phyloP scores from a whole-genome alignment of 768 basidiomycete species.

The Gloeophyllum trabeum region DNA sequence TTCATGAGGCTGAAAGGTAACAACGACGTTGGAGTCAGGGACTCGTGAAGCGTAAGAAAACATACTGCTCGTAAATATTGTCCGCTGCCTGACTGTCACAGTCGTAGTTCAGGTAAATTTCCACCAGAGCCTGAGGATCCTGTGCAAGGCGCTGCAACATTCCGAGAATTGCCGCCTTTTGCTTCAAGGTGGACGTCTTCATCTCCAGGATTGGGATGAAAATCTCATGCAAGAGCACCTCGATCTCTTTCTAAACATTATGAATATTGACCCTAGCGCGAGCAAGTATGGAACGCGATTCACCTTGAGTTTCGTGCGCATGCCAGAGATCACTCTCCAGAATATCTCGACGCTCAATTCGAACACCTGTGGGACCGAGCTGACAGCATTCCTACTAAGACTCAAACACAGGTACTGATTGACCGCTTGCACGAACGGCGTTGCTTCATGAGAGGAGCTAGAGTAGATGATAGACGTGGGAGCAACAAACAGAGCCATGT shows the following conservation, averaged over 20 bases:
- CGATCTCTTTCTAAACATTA: conserved; percentile 83
- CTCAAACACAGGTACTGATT: conserved; percentile 94
- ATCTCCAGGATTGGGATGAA: conserved; percentile 98
- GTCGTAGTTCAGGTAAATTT: conserved; percentile 98
- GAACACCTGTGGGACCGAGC: conserved; percentile 92
- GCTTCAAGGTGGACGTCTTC: conserved; percentile 90
- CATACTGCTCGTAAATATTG: conserved; percentile 94
- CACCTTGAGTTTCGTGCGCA: conserved; percentile 95
- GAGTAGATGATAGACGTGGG: conserved; percentile 87
- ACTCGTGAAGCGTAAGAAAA: conserved; percentile 4
- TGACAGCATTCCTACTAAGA: conserved; percentile 90
- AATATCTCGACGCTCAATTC: conserved; percentile 98
- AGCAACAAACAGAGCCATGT: conserved; percentile 85
- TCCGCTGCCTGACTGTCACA: conserved; percentile 91
- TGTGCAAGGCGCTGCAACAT: conserved; percentile 85
- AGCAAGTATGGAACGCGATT: conserved; percentile 1
- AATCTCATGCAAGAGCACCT: conserved; percentile 96
- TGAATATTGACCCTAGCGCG: conserved; percentile 3
- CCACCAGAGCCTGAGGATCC: conserved; percentile 95
- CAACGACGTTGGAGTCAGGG: conserved; percentile 1
- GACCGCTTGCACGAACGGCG: conserved; percentile 83
- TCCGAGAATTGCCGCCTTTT: conserved; percentile 85
- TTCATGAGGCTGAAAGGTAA: conserved; percentile 64
- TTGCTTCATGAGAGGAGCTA: conserved; percentile 77
- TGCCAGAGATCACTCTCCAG: conserved; percentile 88